Percentiles rank a stretch among this genome's conserved stretches.
Evolutionary conservation across 2,329 filamentous ascomycete genomes (phyloP).

Genomic region (Madurella fahalii): DNA sequence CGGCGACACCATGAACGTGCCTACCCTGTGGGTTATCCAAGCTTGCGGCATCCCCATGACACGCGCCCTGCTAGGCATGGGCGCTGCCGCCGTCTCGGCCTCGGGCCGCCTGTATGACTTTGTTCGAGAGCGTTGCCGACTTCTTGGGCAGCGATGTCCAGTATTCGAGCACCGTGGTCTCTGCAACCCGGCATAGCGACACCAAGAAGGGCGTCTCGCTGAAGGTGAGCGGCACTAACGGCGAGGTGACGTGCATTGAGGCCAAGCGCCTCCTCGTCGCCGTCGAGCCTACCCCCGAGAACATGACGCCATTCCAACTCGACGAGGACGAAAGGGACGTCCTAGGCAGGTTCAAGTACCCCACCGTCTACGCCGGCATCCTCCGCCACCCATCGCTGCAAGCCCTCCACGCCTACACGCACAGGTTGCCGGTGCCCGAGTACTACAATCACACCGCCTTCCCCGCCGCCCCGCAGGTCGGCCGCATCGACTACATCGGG

Average conservation of each 20-base stretch:
- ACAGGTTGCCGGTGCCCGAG: constrained; percentile 5
- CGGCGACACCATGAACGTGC: constrained; percentile 17
- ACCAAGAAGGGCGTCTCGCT: constrained; percentile 1
- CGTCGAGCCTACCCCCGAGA: constrained; percentile 31
- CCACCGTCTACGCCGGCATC: constrained; percentile 19
- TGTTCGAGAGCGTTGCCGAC: constrained; percentile 37
- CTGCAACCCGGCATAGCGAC: constrained; percentile 27
- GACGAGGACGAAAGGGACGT: constrained; percentile 17
- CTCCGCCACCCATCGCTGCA: constrained; percentile 20
- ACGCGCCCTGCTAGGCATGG: constrained; percentile 29
- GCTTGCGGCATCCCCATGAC: constrained; percentile 28
- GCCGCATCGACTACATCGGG: constrained; percentile 19
- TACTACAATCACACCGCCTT: constrained; percentile 11
- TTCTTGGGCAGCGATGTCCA: constrained; percentile 36
- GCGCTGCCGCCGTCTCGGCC: constrained; percentile 30
- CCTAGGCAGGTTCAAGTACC: constrained; percentile 18
- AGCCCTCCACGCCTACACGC: constrained; percentile 11
- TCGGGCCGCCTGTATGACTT: constrained; percentile 37
- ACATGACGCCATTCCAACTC: constrained; percentile 31
- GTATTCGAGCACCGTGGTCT: constrained; percentile 33
- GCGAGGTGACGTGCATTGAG: constrained; percentile 24
- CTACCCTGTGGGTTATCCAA: constrained; percentile 17
- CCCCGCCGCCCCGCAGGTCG: constrained; percentile 13
- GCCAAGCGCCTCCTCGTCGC: constrained; percentile 34
- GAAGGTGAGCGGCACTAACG: constrained; percentile 5